These are phyloP conservation scores for Chytridium lagenaria DNA, from an alignment of 371 early-diverging fungal genomes.

Conservation along the genomic window DNA sequence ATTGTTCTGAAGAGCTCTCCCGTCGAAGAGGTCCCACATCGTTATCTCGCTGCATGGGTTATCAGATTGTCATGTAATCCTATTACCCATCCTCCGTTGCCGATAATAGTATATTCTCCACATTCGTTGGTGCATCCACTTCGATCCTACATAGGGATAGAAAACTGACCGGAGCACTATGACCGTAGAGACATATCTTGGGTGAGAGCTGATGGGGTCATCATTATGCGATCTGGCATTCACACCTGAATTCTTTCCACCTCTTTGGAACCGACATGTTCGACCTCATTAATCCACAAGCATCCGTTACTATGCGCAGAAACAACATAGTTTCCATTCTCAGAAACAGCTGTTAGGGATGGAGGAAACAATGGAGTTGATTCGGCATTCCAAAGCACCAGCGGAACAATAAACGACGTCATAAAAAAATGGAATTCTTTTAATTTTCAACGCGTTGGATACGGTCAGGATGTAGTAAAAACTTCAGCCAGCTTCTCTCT, in stretches of 20 bases:
- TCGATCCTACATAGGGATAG: slow-evolving; percentile 59
- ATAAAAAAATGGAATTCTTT: background rate
- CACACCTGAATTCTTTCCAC: slow-evolving; percentile 2
- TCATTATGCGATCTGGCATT: background rate
- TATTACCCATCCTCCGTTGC: slow-evolving; percentile 72
- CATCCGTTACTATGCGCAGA: background rate
- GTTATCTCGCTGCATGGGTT: slow-evolving; percentile 62
- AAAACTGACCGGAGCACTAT: slow-evolving; percentile 62
- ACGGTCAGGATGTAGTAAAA: background rate
- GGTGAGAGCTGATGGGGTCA: slow-evolving; percentile 48
- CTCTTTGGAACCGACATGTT: background rate
- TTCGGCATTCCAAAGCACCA: slow-evolving; percentile 1
- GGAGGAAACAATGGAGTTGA: background rate
- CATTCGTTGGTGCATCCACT: slow-evolving; percentile 53
- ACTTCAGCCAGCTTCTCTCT: slow-evolving; percentile 15
- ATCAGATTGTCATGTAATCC: background rate
- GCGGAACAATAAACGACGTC: slow-evolving; percentile 14
- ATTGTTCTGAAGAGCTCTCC: slow-evolving; percentile 71
- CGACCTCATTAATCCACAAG: background rate
- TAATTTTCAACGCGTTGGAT: background rate
- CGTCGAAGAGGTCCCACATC: slow-evolving; percentile 75
- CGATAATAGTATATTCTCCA: slow-evolving; percentile 66
- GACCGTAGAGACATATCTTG: slow-evolving; percentile 65
- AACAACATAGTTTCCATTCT: background rate
- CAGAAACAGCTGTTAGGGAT: background rate